These are phyloP conservation scores for Skeletonema grethae DNA, from an alignment of 108 stramenopile genomes.

Conservation along the genomic window DNA sequence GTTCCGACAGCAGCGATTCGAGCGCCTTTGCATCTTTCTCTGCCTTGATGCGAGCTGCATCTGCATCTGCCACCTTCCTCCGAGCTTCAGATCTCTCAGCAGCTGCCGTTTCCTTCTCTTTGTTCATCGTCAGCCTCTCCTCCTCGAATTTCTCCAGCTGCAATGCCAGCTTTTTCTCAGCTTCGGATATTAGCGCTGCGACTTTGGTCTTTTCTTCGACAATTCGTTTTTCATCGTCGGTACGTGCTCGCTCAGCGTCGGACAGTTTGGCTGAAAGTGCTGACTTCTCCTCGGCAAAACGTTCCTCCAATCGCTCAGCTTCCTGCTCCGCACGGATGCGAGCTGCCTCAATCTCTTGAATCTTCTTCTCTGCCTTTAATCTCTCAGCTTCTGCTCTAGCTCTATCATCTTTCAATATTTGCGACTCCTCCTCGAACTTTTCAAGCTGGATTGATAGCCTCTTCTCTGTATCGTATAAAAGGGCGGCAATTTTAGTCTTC, in stretches of 20 bases:
- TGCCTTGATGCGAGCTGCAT: not conserved
- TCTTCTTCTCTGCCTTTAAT: not conserved
- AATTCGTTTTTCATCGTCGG: constrained; percentile 1
- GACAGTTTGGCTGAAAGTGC: not conserved
- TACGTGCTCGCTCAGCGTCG: not conserved
- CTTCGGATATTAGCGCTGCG: not conserved
- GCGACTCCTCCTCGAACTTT: constrained; percentile 2
- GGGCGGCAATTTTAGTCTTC: not conserved
- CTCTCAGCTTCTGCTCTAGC: not conserved
- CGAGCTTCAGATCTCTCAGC: not conserved
- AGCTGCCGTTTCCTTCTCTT: constrained; percentile 6
- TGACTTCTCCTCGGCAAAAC: not conserved
- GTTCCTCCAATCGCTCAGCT: not conserved
- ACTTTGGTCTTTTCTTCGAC: constrained; percentile 2
- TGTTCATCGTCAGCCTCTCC: not conserved
- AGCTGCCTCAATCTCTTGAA: not conserved
- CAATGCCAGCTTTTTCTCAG: not conserved
- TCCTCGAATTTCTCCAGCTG: constrained; percentile 5
- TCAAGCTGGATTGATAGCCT: not conserved
- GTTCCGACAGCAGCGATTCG: not conserved
- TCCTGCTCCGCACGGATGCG: not conserved
- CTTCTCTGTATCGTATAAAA: not conserved
- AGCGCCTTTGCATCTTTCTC: not conserved
- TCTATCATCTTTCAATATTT: constrained; percentile 3
- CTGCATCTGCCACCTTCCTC: not conserved